Evolutionary conservation across 352 stramenopile species (phyloP).

Genomic region (Globisporangium abappressorium): DNA sequence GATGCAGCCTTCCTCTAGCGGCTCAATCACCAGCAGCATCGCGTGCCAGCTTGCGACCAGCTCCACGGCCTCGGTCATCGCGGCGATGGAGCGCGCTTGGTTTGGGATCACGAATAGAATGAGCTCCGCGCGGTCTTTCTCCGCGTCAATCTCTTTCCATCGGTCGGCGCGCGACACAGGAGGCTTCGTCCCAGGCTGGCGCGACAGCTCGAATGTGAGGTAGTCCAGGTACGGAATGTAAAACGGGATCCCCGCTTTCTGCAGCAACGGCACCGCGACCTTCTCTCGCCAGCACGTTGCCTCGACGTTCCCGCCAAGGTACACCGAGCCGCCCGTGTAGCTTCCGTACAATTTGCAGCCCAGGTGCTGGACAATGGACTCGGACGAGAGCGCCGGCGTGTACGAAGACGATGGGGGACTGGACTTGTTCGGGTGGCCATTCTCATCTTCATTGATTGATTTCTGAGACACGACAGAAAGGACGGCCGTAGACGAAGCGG

Average conservation of each 20-base stretch:
- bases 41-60: slow-evolving; percentile 67
- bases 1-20: slow-evolving; percentile 57
- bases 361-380: slow-evolving; percentile 39
- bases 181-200: slow-evolving; percentile 27
- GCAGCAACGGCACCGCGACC: slow-evolving; percentile 66
- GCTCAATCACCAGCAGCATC: slow-evolving; percentile 78
- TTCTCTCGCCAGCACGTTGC: slow-evolving; percentile 74
- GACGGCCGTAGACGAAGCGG: slow-evolving; percentile 57
- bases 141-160: slow-evolving; percentile 55
- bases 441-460: slow-evolving; percentile 26
- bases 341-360: slow-evolving; percentile 44
- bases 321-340: slow-evolving; percentile 55
- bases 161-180: slow-evolving; percentile 29
- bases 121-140: slow-evolving; percentile 68
- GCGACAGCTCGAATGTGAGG: slow-evolving; percentile 52
- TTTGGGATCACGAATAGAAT: slow-evolving; percentile 82
- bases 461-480: slow-evolving; percentile 37
- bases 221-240: slow-evolving; percentile 79
- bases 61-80: slow-evolving; percentile 82
- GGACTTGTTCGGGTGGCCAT: slow-evolving; percentile 13
- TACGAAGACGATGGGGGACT: not conserved
- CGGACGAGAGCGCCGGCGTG: slow-evolving; percentile 17
- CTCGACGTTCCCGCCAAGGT: slow-evolving; percentile 72
- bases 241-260: slow-evolving; percentile 68
- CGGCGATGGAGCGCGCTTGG: slow-evolving; percentile 68